phyloP scores from a whole-genome alignment of 2,329 filamentous ascomycete genomes.

The Trichoderma hamatum region DNA sequence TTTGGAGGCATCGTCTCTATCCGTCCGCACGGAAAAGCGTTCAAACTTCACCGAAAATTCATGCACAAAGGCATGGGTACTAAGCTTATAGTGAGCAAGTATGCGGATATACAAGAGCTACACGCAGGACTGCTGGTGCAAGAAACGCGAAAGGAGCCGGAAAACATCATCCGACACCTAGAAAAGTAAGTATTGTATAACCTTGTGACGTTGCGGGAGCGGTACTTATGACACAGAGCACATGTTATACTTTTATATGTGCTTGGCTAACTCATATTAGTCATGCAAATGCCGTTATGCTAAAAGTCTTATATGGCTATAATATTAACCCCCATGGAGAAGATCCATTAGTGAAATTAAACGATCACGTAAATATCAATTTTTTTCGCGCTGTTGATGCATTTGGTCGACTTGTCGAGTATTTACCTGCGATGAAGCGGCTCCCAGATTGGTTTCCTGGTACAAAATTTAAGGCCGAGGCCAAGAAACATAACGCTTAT shows the following conservation, averaged over 20 bases:
- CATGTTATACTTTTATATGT: not conserved
- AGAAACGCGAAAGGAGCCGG: not conserved
- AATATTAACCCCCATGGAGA: conserved; percentile 31
- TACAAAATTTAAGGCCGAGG: conserved; percentile 32
- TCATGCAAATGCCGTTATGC: conserved; percentile 29
- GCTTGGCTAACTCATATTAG: conserved; percentile 24
- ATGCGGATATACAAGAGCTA: not conserved
- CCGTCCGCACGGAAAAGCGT: not conserved
- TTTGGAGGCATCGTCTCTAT: not conserved
- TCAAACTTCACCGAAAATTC: conserved; percentile 7
- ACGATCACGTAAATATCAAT: conserved; percentile 31
- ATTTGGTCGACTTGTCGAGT: conserved; percentile 32
- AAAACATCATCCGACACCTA: conserved; percentile 2
- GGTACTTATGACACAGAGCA: too few relatives aligned
- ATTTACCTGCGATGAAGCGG: conserved; percentile 32
- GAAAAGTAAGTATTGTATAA: not conserved
- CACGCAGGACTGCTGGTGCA: conserved; percentile 5
- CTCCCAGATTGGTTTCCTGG: conserved; percentile 35
- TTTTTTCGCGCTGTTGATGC: conserved; percentile 32
- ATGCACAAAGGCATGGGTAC: conserved; percentile 14
- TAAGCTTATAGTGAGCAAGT: not conserved
- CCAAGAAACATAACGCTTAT: not conserved
- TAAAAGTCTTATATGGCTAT: conserved; percentile 34
- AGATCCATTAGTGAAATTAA: conserved; percentile 33
- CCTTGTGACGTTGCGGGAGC: too few relatives aligned